Base-by-base conservation (phyloP, 768 basidiomycete genomes). In the Boletus tylopilopsis region DNA sequence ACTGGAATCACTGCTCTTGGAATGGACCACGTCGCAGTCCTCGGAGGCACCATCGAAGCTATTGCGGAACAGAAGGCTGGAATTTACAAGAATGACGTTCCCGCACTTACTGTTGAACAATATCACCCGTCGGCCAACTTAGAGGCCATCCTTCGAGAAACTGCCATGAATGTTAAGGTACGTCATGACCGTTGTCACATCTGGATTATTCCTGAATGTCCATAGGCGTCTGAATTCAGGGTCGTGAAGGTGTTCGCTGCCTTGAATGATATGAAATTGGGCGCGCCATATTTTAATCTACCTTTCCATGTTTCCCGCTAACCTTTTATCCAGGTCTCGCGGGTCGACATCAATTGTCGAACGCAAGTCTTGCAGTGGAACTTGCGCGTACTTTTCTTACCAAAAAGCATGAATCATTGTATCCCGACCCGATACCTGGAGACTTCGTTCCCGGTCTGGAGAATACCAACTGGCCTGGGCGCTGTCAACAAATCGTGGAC, bases 41-140 rank as follows among this genome's bases (percentile, higher is more conserved):
- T 99, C 2, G 96, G 96, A 0, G 86, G 86, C 60, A 96, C 94
- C 0, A 69, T 98, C 5, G 69, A 74, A 29, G 90, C 96, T 61
- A 98, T 99, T 55, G 90, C 94, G 1, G 82, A 81, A 78, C 95
- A 98, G 62, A 99, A 99, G 67, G 91, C 86, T 24, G 96, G 96
- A 2, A 98, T 99, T 45, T 98, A 87, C 71, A 99, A 99, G 78
- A 88, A 82, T 72, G 85, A 79, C 16, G 90, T 90, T 2, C 90
- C 92, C 1, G 96, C 96, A 8, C 71, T 94, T 43, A 86, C 88
- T 2, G 87, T 96, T 4, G 66, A 77, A 33, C 96, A 97, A 64
- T 84, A 83, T 6, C 64, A 65, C 16, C 94, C 95, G 62, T 87
- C 85, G 11, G 64, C 60, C 12, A 84, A 87, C 51, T 86, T 81